Conservation (phyloP, 1,139 yeast species). For the Wickerhamomyces sp. region DNA sequence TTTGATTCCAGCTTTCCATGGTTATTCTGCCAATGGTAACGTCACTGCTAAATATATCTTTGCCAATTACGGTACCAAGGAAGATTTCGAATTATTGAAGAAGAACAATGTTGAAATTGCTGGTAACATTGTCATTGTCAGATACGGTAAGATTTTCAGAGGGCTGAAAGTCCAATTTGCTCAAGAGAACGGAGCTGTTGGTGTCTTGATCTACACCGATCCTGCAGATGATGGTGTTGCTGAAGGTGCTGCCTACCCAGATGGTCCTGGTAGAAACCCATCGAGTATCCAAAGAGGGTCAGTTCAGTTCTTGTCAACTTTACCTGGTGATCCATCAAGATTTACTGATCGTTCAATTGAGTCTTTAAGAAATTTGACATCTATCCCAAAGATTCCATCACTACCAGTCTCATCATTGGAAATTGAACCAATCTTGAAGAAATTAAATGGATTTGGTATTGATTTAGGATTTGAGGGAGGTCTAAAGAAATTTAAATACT, state of each 20-base stretch:
- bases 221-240: conserved; percentile 59
- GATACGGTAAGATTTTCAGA: conserved; percentile 57
- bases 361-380: conserved; percentile 44
- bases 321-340: conserved; percentile 82
- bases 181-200: conserved; percentile 56
- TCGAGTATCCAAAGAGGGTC: conserved; percentile 78
- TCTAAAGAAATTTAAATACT: conserved; percentile 42
- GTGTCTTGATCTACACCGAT: conserved; percentile 57
- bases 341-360: conserved; percentile 75
- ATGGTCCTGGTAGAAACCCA: conserved; percentile 68
- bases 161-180: conserved; percentile 69
- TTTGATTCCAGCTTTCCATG: conserved; percentile 59
- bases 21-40: conserved; percentile 65
- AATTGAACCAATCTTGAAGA: conserved; percentile 48
- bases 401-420: conserved; percentile 41
- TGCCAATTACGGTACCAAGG: conserved; percentile 56
- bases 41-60: conserved; percentile 54
- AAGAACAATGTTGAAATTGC: conserved; percentile 41
- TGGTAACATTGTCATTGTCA: conserved; percentile 52
- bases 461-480: conserved; percentile 33
- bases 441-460: conserved; percentile 52
- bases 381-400: conserved; percentile 58
- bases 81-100: conserved; percentile 45
- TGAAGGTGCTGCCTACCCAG: conserved; percentile 57
- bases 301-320: conserved; percentile 67